Evolutionary conservation across 2,329 filamentous ascomycete genomes (phyloP).

Genomic region (Cryphonectria carpinicola): DNA sequence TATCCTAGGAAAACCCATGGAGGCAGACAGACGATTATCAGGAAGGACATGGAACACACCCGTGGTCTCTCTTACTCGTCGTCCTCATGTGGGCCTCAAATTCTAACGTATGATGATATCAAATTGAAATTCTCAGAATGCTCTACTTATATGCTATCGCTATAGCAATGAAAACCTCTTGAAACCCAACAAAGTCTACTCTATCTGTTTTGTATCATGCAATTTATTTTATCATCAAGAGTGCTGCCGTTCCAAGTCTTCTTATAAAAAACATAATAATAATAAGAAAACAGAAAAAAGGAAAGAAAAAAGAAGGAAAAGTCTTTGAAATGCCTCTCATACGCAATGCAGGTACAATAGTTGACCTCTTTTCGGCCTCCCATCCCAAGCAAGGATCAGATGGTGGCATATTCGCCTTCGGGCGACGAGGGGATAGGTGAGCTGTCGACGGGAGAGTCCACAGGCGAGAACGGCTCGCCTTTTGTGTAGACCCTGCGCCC

Average conservation of each 20-base stretch:
- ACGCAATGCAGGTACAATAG: not conserved
- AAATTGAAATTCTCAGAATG: slow-evolving; percentile 3
- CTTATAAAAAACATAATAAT: too few relatives aligned
- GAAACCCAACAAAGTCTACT: not conserved
- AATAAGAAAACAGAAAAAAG: too few relatives aligned
- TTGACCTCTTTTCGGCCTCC: not conserved
- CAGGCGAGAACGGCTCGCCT: slow-evolving; percentile 27
- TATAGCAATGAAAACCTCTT: not conserved
- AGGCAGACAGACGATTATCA: not conserved
- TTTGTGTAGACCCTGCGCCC: slow-evolving; percentile 56
- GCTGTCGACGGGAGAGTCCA: slow-evolving; percentile 25
- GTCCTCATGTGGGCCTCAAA: not conserved
- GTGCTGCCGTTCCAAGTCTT: not conserved
- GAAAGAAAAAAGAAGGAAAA: not conserved
- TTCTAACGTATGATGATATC: too few relatives aligned
- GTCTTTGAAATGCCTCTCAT: not conserved
- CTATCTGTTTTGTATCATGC: not conserved
- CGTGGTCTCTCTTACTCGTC: not conserved
- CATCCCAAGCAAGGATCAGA: not conserved
- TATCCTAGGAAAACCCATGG: slow-evolving; percentile 6
- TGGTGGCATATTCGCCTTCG: slow-evolving; percentile 9
- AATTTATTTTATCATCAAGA: not conserved
- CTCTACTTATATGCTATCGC: slow-evolving; percentile 5
- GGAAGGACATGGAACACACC: not conserved
- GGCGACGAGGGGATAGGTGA: slow-evolving; percentile 22